phyloP scores from a whole-genome alignment of 306 rosid species.

The Clitoria ternatea region DNA sequence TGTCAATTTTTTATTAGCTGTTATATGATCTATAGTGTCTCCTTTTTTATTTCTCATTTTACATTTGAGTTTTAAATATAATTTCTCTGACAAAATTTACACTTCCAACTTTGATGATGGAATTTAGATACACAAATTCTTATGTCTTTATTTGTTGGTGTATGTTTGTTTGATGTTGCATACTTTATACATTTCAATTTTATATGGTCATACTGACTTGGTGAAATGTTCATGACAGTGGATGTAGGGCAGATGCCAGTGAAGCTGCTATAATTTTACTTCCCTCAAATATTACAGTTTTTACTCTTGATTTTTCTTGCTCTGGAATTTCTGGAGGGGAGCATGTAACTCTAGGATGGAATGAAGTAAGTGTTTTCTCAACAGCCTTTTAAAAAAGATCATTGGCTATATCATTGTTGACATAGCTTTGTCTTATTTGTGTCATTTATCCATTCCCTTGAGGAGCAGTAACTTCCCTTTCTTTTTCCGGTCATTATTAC shows the following conservation, averaged over 20 bases:
- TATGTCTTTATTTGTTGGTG: conserved; percentile 14
- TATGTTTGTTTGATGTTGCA: not conserved
- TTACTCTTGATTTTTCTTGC: conserved; percentile 93
- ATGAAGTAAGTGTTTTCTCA: conserved; percentile 63
- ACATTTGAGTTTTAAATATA: not conserved
- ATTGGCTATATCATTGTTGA: conserved; percentile 2
- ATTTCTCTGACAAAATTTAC: not conserved
- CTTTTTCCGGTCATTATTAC: not conserved
- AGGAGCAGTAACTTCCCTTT: not conserved
- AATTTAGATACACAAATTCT: not conserved
- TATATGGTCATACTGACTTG: conserved; percentile 33
- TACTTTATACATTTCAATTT: conserved; percentile 15
- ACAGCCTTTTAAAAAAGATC: conserved; percentile 12
- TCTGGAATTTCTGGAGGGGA: conserved; percentile 98
- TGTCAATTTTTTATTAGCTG: not conserved
- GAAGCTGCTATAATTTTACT: conserved; percentile 97
- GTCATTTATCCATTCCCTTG: not conserved
- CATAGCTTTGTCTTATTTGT: conserved; percentile 13
- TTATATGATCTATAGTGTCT: not conserved
- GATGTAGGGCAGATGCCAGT: conserved; percentile 97
- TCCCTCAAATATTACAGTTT: conserved; percentile 94
- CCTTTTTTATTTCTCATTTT: not conserved
- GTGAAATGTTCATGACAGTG: conserved; percentile 56
- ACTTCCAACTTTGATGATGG: not conserved
- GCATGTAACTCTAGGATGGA: conserved; percentile 94